Evolutionary conservation across 1,139 yeast species (phyloP), one percentile per base, ranked within the genome.

Genomic region (Yamadazyma friedrichii): DNA sequence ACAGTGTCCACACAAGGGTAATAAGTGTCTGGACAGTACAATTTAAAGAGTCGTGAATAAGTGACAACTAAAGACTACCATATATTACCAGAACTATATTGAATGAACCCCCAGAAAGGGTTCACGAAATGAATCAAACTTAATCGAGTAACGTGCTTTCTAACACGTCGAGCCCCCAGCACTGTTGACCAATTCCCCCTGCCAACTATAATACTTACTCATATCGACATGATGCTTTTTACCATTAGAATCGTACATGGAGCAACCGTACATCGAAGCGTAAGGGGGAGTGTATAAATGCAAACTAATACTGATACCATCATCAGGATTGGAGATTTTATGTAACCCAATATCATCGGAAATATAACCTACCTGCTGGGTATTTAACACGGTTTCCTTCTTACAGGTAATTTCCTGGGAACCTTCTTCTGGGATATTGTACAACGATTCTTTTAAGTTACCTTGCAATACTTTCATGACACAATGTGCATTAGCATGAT

Each of bases 251-350:
- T 81, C 84, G 52, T 78, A 84, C 59, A 76, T 74, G 45, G 76
- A 67, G 55, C 88, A 83, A 8, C 89, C 89, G 53, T 74, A 78
- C 59, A 78, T 67, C 41, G 83, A 68, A 5, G 91, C 91, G 59
- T 83, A 82, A 9, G 93, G 91, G 8, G 93, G 89, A 11, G 91
- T 84, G 62, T 84, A 85, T 43, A 84, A 70, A 60, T 84, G 93
- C 54, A 84, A 68, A 29, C 86, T 76, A 9, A 84, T 79, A n/a
- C 88, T 80, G n/a, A 67, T 60, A 30, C 71, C 72, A 31, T 62
- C 55, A 0, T 62, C 49, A 6, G 78, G 76, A 54, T 85, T 84
- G 40, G 70, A 64, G 57, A 84, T 82, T 51, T 77, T 70, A 61
- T 84, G 93, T 44, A 82, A 66, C 0, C 93, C 93, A 35, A 84